Evolutionary conservation across 768 basidiomycete species (phyloP).

Genomic region (Kwoniella heveanensis): DNA sequence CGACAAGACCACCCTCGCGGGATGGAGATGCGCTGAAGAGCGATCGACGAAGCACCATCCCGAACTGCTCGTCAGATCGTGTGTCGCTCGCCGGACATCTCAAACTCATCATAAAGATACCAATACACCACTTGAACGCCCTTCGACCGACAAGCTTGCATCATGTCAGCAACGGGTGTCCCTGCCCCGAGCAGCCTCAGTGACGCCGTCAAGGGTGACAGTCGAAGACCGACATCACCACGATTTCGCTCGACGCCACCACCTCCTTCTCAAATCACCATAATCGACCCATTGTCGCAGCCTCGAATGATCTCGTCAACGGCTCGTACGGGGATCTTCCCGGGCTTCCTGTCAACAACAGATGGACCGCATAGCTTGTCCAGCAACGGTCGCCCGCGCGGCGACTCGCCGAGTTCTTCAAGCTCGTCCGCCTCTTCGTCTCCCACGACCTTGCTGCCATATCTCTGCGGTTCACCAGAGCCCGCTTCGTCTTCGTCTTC

Average conservation of each 20-base stretch:
- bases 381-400: no score
- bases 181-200: background rate
- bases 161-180: background rate
- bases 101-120: no score
- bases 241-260: slow-evolving; percentile 14
- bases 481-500: slow-evolving; percentile 8
- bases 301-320: background rate
- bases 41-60: no score
- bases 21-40: no score
- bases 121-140: no score
- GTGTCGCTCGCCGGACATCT: no score
- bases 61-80: no score
- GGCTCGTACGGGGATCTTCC: slow-evolving; percentile 1
- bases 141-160: no score
- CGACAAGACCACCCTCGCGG: no score
- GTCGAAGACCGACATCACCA: background rate
- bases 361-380: background rate
- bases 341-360: slow-evolving; percentile 13
- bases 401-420: slow-evolving; percentile 7
- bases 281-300: background rate
- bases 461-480: slow-evolving; percentile 12
- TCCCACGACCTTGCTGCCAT: slow-evolving; percentile 17
- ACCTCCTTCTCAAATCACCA: background rate
- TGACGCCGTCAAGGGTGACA: background rate
- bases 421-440: slow-evolving; percentile 13